A percentile compares a stretch with the other conserved stretches of the same genome.
Evolutionary conservation across 1,139 yeast genomes (phyloP).

Genomic region (Arxiozyma slooffiae): DNA sequence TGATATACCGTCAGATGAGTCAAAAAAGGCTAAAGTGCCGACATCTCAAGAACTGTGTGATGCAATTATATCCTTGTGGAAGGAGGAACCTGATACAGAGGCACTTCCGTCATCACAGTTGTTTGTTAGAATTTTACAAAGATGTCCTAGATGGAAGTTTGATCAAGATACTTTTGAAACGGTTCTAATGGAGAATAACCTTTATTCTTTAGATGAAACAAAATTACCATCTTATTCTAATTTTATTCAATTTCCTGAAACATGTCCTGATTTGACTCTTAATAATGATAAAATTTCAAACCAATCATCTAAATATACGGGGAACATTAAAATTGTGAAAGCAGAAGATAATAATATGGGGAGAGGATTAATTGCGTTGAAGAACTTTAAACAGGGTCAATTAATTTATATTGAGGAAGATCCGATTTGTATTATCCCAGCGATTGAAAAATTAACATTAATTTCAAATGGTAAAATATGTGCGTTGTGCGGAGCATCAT

Average conservation of each 20-base stretch:
- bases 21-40: conserved; percentile 35
- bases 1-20: conserved; percentile 10
- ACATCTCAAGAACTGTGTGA: conserved; percentile 56
- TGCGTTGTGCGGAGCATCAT: conserved; percentile 62
- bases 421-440: conserved; percentile 63
- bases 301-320: not conserved
- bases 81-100: conserved; percentile 41
- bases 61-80: conserved; percentile 57
- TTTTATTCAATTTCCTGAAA: conserved; percentile 46
- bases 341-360: conserved; percentile 32
- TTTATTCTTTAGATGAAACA: conserved; percentile 25
- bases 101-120: not conserved
- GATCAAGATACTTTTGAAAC: conserved; percentile 42
- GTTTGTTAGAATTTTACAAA: conserved; percentile 35
- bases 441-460: conserved; percentile 55
- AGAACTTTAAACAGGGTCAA: conserved; percentile 40
- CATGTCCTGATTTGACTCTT: conserved; percentile 19
- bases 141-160: conserved; percentile 53
- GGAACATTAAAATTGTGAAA: not conserved
- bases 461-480: conserved; percentile 67
- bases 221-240: conserved; percentile 41
- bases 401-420: conserved; percentile 49
- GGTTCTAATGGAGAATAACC: conserved; percentile 46
- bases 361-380: conserved; percentile 41
- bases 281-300: not conserved